These are phyloP conservation scores for Draba incana DNA, from an alignment of 345 rosid species.

Conservation along the genomic window DNA sequence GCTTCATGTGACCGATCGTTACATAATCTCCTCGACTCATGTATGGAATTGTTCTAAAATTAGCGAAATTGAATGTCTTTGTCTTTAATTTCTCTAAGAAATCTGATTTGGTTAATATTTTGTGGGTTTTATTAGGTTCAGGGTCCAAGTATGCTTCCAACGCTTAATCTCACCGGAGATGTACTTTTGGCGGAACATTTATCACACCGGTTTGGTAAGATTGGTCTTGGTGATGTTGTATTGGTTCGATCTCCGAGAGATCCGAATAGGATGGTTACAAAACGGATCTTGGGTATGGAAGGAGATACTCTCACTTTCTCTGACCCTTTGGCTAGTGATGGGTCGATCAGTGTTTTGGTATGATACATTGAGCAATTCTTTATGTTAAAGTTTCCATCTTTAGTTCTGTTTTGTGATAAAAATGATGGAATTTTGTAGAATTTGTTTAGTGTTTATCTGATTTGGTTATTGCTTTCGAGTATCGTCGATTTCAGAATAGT, in stretches of 20 bases:
- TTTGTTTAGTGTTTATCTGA: slow-evolving; percentile 6
- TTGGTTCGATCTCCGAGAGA: slow-evolving; percentile 70
- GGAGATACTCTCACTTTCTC: slow-evolving; percentile 68
- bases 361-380: slow-evolving; percentile 2
- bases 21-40: slow-evolving; percentile 58
- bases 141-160: slow-evolving; percentile 87
- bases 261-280: slow-evolving; percentile 61
- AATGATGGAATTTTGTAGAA: background rate
- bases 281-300: slow-evolving; percentile 69
- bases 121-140: slow-evolving; percentile 53
- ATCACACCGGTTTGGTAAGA: slow-evolving; percentile 65
- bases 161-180: slow-evolving; percentile 72
- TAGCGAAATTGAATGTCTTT: background rate
- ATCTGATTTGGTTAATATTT: background rate
- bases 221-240: slow-evolving; percentile 72
- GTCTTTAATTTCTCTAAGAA: background rate
- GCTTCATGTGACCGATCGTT: slow-evolving; percentile 65
- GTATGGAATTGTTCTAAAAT: slow-evolving; percentile 47
- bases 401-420: background rate
- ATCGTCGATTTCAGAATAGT: background rate
- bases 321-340: slow-evolving; percentile 45
- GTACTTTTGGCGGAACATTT: slow-evolving; percentile 63
- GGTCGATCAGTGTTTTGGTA: slow-evolving; percentile 46
- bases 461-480: background rate
- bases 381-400: background rate